These are phyloP conservation scores for Ceratobasidium sp. DNA, from an alignment of 1,284 basidiomycete genomes.

Conservation along the genomic window DNA sequence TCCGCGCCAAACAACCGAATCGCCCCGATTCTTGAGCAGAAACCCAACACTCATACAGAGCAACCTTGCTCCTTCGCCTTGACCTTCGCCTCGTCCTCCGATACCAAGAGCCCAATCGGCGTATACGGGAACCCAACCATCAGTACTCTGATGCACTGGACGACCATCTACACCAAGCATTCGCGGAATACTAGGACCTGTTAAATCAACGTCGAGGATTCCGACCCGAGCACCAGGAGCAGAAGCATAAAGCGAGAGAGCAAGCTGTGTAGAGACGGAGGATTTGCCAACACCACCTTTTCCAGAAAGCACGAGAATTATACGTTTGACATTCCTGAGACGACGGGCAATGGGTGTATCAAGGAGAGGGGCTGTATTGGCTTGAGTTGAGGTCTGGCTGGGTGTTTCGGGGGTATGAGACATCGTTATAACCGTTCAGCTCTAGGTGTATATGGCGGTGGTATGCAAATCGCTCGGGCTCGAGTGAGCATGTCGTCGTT, in stretches of 20 bases:
- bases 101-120: slow-evolving; percentile 57
- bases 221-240: slow-evolving; percentile 71
- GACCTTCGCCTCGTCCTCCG: slow-evolving; percentile 51
- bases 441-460: slow-evolving; percentile 8
- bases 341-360: slow-evolving; percentile 71
- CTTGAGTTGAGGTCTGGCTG: neutral
- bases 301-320: slow-evolving; percentile 94
- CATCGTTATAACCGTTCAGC: neutral
- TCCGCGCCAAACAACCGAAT: slow-evolving; percentile 97
- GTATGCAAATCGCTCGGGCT: neutral
- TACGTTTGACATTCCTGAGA: slow-evolving; percentile 79
- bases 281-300: slow-evolving; percentile 99
- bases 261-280: slow-evolving; percentile 92
- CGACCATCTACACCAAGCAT: slow-evolving; percentile 95
- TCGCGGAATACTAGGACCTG: slow-evolving; percentile 95
- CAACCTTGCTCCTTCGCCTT: slow-evolving; percentile 77
- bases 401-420: slow-evolving; percentile 1
- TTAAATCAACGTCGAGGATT: slow-evolving; percentile 95
- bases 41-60: slow-evolving; percentile 99
- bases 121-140: slow-evolving; percentile 99
- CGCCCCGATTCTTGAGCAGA: slow-evolving; percentile 87
- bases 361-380: slow-evolving; percentile 44
- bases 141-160: slow-evolving; percentile 90
- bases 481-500: slow-evolving; percentile 14
- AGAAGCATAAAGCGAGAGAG: no score